A percentile compares a stretch with the other conserved stretches of the same genome.
Evolutionary conservation across 2,329 filamentous ascomycete species (phyloP).

Genomic region (Cyphellophora europaea): DNA sequence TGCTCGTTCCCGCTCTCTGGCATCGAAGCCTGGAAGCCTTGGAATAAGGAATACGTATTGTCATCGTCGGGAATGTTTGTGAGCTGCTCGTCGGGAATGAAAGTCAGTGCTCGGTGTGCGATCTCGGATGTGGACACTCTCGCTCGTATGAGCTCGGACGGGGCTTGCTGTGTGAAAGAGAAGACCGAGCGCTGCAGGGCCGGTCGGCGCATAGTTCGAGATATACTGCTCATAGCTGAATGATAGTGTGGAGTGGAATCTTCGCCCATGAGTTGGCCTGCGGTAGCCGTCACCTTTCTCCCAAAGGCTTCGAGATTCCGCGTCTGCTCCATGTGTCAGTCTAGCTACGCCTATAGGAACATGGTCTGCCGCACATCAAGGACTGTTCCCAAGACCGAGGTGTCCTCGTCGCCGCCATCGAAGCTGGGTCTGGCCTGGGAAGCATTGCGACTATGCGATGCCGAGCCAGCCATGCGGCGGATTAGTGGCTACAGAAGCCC

Average conservation of each 20-base stretch:
- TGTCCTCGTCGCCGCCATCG: conserved; percentile 30
- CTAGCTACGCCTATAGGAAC: neutral
- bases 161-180: conserved; percentile 79
- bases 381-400: conserved; percentile 35
- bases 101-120: conserved; percentile 81
- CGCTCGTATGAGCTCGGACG: conserved; percentile 87
- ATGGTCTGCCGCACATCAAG: conserved; percentile 29
- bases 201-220: conserved; percentile 78
- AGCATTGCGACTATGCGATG: conserved; percentile 31
- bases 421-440: conserved; percentile 32
- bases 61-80: conserved; percentile 78
- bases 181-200: conserved; percentile 82
- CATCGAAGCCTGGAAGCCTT: conserved; percentile 87
- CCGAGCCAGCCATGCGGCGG: conserved; percentile 30
- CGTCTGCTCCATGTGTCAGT: conserved; percentile 44
- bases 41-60: conserved; percentile 85
- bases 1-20: conserved; percentile 57
- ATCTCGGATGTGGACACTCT: conserved; percentile 87
- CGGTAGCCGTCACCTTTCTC: conserved; percentile 89
- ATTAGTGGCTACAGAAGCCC: conserved; percentile 1
- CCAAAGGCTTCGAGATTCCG: conserved; percentile 86
- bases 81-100: conserved; percentile 82
- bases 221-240: conserved; percentile 77
- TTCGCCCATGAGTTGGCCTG: conserved; percentile 72
- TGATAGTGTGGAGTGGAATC: conserved; percentile 62